These are phyloP conservation scores for Eimeria falciformis DNA, from an alignment of 169 alveolate species.

Conservation along the genomic window DNA sequence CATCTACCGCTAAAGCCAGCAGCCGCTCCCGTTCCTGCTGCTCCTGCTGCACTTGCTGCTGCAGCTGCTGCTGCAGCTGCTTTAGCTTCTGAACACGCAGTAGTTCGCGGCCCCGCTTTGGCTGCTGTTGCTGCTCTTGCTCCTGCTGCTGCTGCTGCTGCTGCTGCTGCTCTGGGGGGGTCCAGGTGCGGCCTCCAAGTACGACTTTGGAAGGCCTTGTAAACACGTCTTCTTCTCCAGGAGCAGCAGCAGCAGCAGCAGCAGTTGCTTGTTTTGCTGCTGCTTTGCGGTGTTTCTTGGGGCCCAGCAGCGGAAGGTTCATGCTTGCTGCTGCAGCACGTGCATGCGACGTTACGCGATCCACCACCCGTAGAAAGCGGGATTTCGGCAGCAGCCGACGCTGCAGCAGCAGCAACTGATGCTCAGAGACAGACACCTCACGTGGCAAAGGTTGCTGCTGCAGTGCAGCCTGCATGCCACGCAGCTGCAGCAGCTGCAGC, in stretches of 20 bases:
- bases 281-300: constrained; percentile 15
- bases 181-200: constrained; percentile 35
- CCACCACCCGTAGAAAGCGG: neutral
- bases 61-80: constrained; percentile 34
- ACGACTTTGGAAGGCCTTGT: neutral
- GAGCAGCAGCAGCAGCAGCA: constrained; percentile 37
- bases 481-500: constrained; percentile 16
- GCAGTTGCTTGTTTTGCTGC: constrained; percentile 45
- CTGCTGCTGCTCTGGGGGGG: neutral
- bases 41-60: constrained; percentile 29
- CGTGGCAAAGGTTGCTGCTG: constrained; percentile 28
- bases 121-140: neutral
- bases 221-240: neutral
- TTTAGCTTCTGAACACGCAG: neutral
- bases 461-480: constrained; percentile 40
- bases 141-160: constrained; percentile 28
- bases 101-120: neutral
- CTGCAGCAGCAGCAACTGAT: constrained; percentile 46
- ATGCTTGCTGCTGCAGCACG: constrained; percentile 57
- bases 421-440: neutral
- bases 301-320: constrained; percentile 4
- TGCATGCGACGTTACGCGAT: constrained; percentile 6
- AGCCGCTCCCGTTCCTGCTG: constrained; percentile 27
- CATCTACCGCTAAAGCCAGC: constrained; percentile 36
- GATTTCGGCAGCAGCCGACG: constrained; percentile 41